Base-by-base conservation (phyloP, 1,284 basidiomycete genomes). In the Termitomyces sp. region DNA sequence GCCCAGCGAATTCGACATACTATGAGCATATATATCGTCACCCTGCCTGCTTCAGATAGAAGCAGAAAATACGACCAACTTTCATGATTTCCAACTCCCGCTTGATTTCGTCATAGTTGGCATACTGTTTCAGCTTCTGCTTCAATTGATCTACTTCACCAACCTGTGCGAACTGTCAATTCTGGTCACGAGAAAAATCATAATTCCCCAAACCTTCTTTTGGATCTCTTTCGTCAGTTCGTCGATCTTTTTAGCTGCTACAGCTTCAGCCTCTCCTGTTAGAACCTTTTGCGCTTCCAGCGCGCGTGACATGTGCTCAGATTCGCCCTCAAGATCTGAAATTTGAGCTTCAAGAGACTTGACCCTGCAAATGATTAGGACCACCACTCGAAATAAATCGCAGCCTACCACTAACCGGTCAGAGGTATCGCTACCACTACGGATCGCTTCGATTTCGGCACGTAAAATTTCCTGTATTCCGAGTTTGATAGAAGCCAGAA, bases 41-140 rank as follows among this genome's bases (percentile, higher is more conserved):
- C 1, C 53, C 19, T 48, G n/a, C 53, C 19, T 48, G n/a, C 18
- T 28, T 19, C 35, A 34, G 33, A 3, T n/a, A 6, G 37, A 19
- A 13, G n/a, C 24, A 26, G 7, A 16, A 43, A 18, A 16, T 31
- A 3, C 9, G 2, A 61, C 75, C 21, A 49, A 91, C 93, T 83
- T 97, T 97, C 91, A 97, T 91, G 61, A 97, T 96, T 64, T 94
- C 93, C 19, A 97, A 78, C 67, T 97, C 95, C 39, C 94, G 85
- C 74, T 97, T 97, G 66, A 97, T 85, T 71, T 97, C 94, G 63
- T 97, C 94, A 62, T 97, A 97, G 67, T 97, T 92, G 3, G 70
- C 70, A 61, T 87, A 91, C 60, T 83, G 82, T 64, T 82, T 84
- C 39, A 96, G 71, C 60, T 83, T 84, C 38, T 72, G 68, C 62